Conservation (phyloP, 1,284 basidiomycete genomes). For the Psilocybe mexicana region DNA sequence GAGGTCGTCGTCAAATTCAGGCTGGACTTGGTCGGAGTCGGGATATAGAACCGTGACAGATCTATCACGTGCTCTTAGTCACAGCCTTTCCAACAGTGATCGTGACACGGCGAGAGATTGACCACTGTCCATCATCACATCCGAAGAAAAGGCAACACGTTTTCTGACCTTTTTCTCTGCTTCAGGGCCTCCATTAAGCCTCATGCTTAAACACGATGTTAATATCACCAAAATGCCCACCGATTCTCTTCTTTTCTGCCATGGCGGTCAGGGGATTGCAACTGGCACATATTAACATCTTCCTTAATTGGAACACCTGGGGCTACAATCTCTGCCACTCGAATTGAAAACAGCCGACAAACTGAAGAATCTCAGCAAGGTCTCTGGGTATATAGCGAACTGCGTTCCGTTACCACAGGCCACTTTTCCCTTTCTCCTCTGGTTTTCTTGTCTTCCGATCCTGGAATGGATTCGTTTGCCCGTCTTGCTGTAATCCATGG, state of each 20-base stretch:
- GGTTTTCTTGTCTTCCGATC: constrained; percentile 1
- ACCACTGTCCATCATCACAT: too few species aligned
- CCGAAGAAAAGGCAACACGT: too few species aligned
- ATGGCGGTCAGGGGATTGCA: constrained; percentile 1
- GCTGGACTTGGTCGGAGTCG: too few species aligned
- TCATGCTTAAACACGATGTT: constrained; percentile 2
- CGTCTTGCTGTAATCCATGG: constrained; percentile 9
- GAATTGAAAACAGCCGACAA: background rate
- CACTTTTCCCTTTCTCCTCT: constrained; percentile 6
- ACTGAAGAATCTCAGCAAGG: background rate
- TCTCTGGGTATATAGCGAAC: constrained; percentile 4
- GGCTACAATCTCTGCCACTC: background rate
- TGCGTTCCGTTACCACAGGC: background rate
- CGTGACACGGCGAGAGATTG: too few species aligned
- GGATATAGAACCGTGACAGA: too few species aligned
- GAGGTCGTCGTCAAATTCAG: too few species aligned
- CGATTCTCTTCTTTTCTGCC: constrained; percentile 6
- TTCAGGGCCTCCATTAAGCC: background rate
- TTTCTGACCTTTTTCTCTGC: too few species aligned
- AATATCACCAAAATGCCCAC: constrained; percentile 6
- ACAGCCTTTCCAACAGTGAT: too few species aligned
- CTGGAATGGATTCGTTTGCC: constrained; percentile 7
- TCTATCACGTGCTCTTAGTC: too few species aligned
- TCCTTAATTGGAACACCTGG: constrained; percentile 2
- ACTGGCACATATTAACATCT: constrained; percentile 3